phyloP scores from a whole-genome alignment of 2,329 filamentous ascomycete species.

The Fusarium tuaranense region DNA sequence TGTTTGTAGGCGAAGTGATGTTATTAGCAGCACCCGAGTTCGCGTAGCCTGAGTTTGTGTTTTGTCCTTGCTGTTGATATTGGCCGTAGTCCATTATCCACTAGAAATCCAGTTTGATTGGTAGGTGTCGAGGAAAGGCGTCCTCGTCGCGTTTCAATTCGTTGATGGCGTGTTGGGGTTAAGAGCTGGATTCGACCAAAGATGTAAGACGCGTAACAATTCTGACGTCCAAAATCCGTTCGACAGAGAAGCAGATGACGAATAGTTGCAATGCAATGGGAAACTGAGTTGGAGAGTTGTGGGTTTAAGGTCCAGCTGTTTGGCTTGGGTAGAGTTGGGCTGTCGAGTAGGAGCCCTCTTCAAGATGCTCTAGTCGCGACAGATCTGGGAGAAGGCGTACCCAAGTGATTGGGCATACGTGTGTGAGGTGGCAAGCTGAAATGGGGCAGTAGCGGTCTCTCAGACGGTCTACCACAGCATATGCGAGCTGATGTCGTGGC shows the following conservation, averaged over 20 bases:
- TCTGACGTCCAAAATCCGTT: slow-evolving; percentile 17
- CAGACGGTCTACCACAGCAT: slow-evolving; percentile 67
- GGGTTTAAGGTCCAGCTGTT: slow-evolving; percentile 50
- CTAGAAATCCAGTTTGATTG: slow-evolving; percentile 46
- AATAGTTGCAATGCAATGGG: slow-evolving; percentile 40
- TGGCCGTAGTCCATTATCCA: slow-evolving; percentile 80
- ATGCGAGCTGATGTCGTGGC: slow-evolving; percentile 68
- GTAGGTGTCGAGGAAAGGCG: slow-evolving; percentile 42
- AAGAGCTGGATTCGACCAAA: slow-evolving; percentile 8
- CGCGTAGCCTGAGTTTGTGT: slow-evolving; percentile 74
- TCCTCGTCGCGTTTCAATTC: slow-evolving; percentile 45
- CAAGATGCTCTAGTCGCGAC: slow-evolving; percentile 45
- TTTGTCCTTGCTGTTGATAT: slow-evolving; percentile 72
- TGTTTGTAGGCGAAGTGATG: slow-evolving; percentile 80
- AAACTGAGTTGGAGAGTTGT: slow-evolving; percentile 42
- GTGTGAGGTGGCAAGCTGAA: slow-evolving; percentile 71
- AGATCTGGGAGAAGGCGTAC: slow-evolving; percentile 59
- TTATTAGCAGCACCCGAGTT: slow-evolving; percentile 65
- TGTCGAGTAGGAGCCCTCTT: slow-evolving; percentile 51
- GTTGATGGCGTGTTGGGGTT: slow-evolving; percentile 29
- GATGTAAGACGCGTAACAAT: slow-evolving; percentile 24
- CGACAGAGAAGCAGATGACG: slow-evolving; percentile 28
- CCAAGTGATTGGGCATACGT: slow-evolving; percentile 70
- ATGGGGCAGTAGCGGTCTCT: slow-evolving; percentile 59
- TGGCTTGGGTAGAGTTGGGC: slow-evolving; percentile 59